Base-by-base conservation (phyloP, 805 yeast species). In the Yarrowia porcina region DNA sequence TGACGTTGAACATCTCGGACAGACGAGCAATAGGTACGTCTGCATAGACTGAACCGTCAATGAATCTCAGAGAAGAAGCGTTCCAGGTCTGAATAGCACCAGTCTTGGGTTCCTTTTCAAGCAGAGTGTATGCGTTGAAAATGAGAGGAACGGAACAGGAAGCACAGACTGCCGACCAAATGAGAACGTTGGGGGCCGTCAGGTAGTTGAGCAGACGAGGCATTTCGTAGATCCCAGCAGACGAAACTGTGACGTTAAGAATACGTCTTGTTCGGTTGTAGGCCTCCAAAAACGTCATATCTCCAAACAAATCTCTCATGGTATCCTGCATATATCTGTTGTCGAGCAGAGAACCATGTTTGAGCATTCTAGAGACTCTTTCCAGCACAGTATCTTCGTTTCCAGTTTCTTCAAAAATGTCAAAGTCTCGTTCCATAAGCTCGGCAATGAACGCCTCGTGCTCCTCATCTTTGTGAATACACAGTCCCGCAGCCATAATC, bases 1-100 rank as follows among this genome's bases (percentile, higher is more conserved):
- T 96, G 30, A 94, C 97, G 70, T 94, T 93, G 73, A 94, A 94
- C 97, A 94, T 91, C 72, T 94, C 99, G 20, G 96, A 87, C 21
- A 94, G 78, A 67, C 97, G 81, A 1, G 96, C 81, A 27, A 91
- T 87, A 3, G 99, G 99, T 60, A 94, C 76, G 73, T 94, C 99
- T 66, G 90, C 89, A 70, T 93, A 96, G 8, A 94, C 97, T 0
- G 97, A 90, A 0, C 99, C 99, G 74, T 94, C 99, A 30, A 94
- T 92, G 74, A 88, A 94, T 69, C 88, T 87, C 36, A 87, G 83
- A 0, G 90, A 80, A 18, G 86, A 80, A 64, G 89, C 87, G 62
- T 84, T 83, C 98, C 98, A 94, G 68, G 90, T 90, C 63, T 83
- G 85, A 3, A 84, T 80, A 61, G 80, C 83, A 17, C 89, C 89